Conservation (phyloP, 352 stramenopile species). For the Thalassiosira mediterranea region DNA sequence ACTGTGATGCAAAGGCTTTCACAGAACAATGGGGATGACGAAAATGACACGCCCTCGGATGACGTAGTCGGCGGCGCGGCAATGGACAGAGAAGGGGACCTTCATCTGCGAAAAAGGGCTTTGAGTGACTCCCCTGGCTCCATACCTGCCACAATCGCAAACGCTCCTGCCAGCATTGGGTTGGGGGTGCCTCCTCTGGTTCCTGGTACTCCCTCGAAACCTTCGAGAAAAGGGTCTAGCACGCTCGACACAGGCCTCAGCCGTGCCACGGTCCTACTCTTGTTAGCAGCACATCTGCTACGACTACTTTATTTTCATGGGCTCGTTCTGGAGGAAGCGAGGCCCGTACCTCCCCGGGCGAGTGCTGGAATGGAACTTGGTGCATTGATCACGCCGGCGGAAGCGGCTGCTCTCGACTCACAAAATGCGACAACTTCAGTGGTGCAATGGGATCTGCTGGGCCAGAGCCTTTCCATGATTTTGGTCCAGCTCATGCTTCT, state of each 20-base stretch:
- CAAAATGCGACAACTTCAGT: slow-evolving; percentile 1
- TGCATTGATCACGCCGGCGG: slow-evolving; percentile 1
- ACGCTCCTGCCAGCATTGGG: not conserved
- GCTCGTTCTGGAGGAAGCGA: slow-evolving; percentile 24
- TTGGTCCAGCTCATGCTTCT: slow-evolving; percentile 45
- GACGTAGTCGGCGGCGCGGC: not conserved
- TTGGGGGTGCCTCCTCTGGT: not conserved
- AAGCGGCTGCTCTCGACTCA: not conserved
- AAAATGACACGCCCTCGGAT: not conserved
- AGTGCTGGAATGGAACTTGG: slow-evolving; percentile 11
- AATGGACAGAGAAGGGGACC: slow-evolving; percentile 28
- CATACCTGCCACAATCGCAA: not conserved
- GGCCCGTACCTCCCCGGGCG: not conserved
- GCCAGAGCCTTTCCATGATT: slow-evolving; percentile 54
- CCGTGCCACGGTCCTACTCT: slow-evolving; percentile 39
- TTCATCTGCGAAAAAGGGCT: slow-evolving; percentile 30
- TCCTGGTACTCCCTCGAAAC: slow-evolving; percentile 32
- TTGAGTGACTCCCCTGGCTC: slow-evolving; percentile 3
- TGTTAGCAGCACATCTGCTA: slow-evolving; percentile 47
- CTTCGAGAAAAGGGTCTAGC: not conserved
- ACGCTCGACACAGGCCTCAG: slow-evolving; percentile 31
- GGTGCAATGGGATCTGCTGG: slow-evolving; percentile 47
- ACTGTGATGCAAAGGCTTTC: slow-evolving; percentile 37
- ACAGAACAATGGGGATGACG: slow-evolving; percentile 4
- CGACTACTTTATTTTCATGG: slow-evolving; percentile 60